Percentiles rank a stretch among this genome's conserved stretches.
These are phyloP conservation scores for Garcia nutans DNA, from an alignment of 345 rosid species.

Conservation along the genomic window DNA sequence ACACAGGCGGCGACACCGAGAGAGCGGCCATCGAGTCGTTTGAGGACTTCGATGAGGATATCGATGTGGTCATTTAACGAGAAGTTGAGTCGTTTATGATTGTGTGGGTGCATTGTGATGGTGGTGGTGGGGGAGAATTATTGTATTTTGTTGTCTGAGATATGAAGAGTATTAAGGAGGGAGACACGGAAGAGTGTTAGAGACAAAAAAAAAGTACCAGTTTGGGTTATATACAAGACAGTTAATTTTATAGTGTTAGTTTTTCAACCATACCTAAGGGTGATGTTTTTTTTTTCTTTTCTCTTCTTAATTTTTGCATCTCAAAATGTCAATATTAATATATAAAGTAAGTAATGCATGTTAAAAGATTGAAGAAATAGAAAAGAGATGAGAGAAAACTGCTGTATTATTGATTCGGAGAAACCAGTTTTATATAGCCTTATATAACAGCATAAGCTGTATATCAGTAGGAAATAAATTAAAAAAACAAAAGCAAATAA, in stretches of 20 bases:
- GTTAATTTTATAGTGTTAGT: not conserved
- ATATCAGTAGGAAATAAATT: no score
- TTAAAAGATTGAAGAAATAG: no score
- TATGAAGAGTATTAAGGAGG: not conserved
- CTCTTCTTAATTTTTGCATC: no score
- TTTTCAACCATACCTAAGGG: not conserved
- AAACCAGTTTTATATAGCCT: no score
- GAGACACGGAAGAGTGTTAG: conserved; percentile 2
- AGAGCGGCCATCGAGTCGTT: conserved; percentile 79
- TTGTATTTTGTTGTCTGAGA: no score
- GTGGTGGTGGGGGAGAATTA: not conserved
- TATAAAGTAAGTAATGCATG: no score
- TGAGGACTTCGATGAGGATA: conserved; percentile 69
- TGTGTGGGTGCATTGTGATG: not conserved
- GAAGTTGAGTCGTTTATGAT: conserved; percentile 37
- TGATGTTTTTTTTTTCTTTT: no score
- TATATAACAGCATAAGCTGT: no score
- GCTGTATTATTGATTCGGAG: no score
- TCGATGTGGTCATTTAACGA: conserved; percentile 80
- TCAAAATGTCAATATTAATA: no score
- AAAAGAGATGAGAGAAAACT: no score
- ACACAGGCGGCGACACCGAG: conserved; percentile 83
- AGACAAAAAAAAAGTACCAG: not conserved
- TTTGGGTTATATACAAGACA: not conserved
- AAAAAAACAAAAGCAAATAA: no score